Base-by-base conservation (phyloP, 2,329 filamentous ascomycete genomes). In the Botrytis paeoniae region DNA sequence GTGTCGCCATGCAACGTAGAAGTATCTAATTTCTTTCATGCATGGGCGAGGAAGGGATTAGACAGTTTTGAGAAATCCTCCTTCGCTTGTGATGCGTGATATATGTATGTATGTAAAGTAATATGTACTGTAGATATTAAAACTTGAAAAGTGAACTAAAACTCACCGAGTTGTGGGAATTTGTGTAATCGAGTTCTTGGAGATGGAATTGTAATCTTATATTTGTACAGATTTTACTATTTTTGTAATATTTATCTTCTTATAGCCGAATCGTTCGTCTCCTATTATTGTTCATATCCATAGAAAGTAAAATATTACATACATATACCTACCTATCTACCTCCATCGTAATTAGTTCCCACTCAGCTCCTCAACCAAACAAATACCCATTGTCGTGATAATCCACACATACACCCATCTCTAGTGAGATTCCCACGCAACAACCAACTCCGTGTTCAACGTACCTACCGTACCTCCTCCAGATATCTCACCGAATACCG, bases 401-500 rank as follows among this genome's bases (percentile, higher is more conserved):
- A 57, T 9, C 14, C 14, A 54, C 51, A 54, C 14, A 8, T 43
- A 7, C n/a, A 45, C 20, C 5, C 29, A 12, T 9, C 10, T 6
- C 29, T 7, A 35, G 29, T n/a, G 5, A 7, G 5, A n/a, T 25
- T 20, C 43, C 29, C 45, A 16, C 22, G 35, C 25, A n/a, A n/a
- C 45, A 54, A 4, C n/a, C n/a, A 35, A 5, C 32, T 45, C 22
- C 8, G 29, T n/a, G 12, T 48, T n/a, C 43, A 7, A 22, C 29
- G 18, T 37, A 54, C 25, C 14, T 37, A n/a, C 48, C 48, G 25
- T 54, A 54, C 12, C 20, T 10, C 41, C 43, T 65, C 41, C 32
- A 66, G 32, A 39, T n/a, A 66, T 66, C 64, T 66, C 32, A 51
- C 45, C 64, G 64, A 66, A 54, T 66, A 66, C 32, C 45, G 14